Conservation (phyloP, 495 filamentous ascomycete genomes). For the Penicillium cosmopolitanum region DNA sequence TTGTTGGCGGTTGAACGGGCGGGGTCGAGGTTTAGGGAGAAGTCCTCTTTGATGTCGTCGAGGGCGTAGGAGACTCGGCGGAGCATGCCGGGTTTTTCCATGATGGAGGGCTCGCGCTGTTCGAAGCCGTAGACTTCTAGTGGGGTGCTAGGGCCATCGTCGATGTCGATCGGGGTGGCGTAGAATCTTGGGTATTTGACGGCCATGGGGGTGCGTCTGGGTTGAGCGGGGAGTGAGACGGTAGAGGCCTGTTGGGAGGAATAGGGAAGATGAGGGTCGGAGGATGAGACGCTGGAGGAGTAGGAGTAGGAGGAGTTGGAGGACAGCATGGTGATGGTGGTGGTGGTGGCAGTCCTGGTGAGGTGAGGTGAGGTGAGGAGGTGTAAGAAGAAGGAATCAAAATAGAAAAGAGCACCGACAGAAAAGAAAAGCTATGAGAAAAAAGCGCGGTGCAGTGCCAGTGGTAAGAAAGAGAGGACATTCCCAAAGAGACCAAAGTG, state of each 20-base stretch:
- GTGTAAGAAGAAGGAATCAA: slow-evolving; percentile 17
- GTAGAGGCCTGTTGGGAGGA: slow-evolving; percentile 34
- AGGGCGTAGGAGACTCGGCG: slow-evolving; percentile 45
- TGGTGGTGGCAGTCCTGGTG: slow-evolving; percentile 20
- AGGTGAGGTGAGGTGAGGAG: slow-evolving; percentile 11
- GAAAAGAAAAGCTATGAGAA: background rate
- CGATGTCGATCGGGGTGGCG: slow-evolving; percentile 41
- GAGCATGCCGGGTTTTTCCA: slow-evolving; percentile 37
- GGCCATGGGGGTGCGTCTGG: slow-evolving; percentile 28
- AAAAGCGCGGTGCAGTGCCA: background rate
- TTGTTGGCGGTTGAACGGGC: slow-evolving; percentile 30
- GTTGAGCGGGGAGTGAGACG: slow-evolving; percentile 26
- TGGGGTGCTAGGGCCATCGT: slow-evolving; percentile 38
- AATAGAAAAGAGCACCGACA: slow-evolving; percentile 22
- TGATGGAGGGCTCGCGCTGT: slow-evolving; percentile 42
- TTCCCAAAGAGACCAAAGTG: slow-evolving; percentile 18
- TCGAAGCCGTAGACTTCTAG: slow-evolving; percentile 45
- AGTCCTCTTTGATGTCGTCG: slow-evolving; percentile 47
- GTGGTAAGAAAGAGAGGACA: background rate
- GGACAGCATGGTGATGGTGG: slow-evolving; percentile 32
- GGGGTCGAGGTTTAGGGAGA: slow-evolving; percentile 34
- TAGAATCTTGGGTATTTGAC: slow-evolving; percentile 45
- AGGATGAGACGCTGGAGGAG: slow-evolving; percentile 35
- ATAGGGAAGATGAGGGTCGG: slow-evolving; percentile 37
- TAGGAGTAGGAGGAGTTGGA: slow-evolving; percentile 33